Percentiles rank a stretch among this genome's conserved stretches.
These are phyloP conservation scores for Saccharomyces kudriavzevii DNA, from an alignment of 805 yeast genomes.

Conservation along the genomic window DNA sequence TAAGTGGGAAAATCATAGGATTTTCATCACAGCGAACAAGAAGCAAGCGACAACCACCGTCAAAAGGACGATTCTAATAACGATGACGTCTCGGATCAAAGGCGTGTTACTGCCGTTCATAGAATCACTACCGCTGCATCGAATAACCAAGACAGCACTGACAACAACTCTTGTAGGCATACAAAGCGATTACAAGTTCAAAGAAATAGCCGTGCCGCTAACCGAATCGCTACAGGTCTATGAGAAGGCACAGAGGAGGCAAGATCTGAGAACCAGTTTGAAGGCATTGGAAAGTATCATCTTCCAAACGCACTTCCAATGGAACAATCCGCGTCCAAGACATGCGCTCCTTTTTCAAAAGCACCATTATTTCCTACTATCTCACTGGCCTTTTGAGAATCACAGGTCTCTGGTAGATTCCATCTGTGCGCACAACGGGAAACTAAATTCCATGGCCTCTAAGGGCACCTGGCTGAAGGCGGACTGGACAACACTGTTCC, in stretches of 20 bases:
- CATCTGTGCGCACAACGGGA: background rate
- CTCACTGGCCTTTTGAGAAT: slow-evolving; percentile 4
- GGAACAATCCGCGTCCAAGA: background rate
- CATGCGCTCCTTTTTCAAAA: slow-evolving; percentile 1
- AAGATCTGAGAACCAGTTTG: background rate
- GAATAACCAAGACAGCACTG: background rate
- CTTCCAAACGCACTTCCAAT: background rate
- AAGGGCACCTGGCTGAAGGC: background rate
- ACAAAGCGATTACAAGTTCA: background rate
- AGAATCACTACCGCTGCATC: background rate
- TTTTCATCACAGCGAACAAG: background rate
- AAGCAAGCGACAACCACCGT: background rate
- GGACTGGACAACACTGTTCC: background rate
- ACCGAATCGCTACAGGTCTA: background rate
- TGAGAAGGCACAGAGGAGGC: background rate
- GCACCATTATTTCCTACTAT: background rate
- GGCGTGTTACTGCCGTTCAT: background rate
- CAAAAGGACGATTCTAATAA: background rate
- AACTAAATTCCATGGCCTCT: background rate
- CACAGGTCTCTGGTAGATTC: background rate
- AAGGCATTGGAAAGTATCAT: background rate
- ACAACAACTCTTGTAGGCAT: background rate
- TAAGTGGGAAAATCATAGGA: slow-evolving; percentile 12
- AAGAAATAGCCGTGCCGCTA: background rate
- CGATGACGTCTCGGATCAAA: background rate